Conservation (phyloP, 371 early-diverging fungal genomes). For the Rhizopus sp. region DNA sequence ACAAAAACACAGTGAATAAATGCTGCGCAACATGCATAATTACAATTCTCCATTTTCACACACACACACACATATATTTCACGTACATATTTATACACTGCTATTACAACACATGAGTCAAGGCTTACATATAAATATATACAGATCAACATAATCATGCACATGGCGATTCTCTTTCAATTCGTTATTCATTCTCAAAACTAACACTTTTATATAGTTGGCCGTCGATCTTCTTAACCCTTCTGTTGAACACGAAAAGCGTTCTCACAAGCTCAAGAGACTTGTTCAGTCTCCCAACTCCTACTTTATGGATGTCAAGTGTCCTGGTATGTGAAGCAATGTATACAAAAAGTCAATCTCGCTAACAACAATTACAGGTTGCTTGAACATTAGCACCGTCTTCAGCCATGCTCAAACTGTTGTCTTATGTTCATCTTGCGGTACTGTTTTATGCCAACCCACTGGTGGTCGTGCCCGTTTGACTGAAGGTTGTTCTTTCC, state of each 20-base stretch:
- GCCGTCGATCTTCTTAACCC: constrained; percentile 99
- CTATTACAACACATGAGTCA: too few relatives aligned
- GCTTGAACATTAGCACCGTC: constrained; percentile 96
- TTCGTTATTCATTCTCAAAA: not conserved
- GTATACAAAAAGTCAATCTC: not conserved
- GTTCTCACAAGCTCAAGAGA: constrained; percentile 99
- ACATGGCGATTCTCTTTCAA: not conserved
- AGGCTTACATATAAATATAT: constrained; percentile 2
- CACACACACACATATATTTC: too few relatives aligned
- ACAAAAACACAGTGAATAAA: not conserved
- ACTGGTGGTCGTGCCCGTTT: constrained; percentile 99
- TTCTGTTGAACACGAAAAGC: constrained; percentile 89
- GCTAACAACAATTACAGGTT: constrained; percentile 56
- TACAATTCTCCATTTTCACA: too few relatives aligned
- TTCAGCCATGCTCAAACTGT: constrained; percentile 99
- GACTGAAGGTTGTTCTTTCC: constrained; percentile 80
- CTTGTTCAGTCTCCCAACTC: constrained; percentile 99
- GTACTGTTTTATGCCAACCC: constrained; percentile 96
- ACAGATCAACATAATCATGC: not conserved
- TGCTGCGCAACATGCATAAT: not conserved
- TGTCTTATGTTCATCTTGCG: constrained; percentile 95
- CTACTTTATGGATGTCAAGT: constrained; percentile 99
- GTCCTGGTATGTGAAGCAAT: constrained; percentile 72
- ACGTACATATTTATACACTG: too few relatives aligned
- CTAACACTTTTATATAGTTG: constrained; percentile 64